Evolutionary conservation across 148 eudicot genomes (phyloP).

Genomic region (Chenopodium quinoa): DNA sequence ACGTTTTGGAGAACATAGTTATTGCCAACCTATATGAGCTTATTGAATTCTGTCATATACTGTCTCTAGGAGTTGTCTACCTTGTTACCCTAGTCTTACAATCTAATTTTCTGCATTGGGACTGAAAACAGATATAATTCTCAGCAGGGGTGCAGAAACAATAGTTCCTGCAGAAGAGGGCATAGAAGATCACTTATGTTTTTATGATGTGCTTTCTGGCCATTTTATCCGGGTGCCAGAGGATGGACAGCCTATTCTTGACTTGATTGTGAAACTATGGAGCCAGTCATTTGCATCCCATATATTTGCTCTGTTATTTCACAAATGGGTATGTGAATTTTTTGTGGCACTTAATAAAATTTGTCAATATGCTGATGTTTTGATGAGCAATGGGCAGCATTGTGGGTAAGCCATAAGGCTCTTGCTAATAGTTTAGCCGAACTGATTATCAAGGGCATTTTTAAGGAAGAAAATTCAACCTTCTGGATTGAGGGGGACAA

Average conservation of each 20-base stretch:
- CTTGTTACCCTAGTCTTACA: conserved; percentile 6
- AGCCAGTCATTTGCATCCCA: conserved; percentile 98
- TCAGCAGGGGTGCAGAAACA: conserved; percentile 52
- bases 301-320: conserved; percentile 80
- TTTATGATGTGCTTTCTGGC: conserved; percentile 82
- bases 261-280: conserved; percentile 87
- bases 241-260: conserved; percentile 79
- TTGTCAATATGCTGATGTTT: neutral
- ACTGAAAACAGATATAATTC: conserved; percentile 75
- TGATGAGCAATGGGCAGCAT: neutral
- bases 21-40: neutral
- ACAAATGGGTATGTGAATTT: conserved; percentile 75
- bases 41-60: neutral
- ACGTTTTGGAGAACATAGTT: neutral
- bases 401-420: neutral
- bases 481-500: neutral
- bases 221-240: conserved; percentile 68
- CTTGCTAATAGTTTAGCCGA: neutral
- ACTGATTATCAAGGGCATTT: neutral
- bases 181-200: conserved; percentile 55
- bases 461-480: neutral
- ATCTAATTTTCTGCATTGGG: conserved; percentile 31
- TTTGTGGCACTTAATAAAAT: neutral
- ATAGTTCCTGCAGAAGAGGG: conserved; percentile 44
- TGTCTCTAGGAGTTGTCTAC: neutral